Base-by-base conservation (phyloP, 257 asterid genomes). In the Phtheirospermum japonicum region DNA sequence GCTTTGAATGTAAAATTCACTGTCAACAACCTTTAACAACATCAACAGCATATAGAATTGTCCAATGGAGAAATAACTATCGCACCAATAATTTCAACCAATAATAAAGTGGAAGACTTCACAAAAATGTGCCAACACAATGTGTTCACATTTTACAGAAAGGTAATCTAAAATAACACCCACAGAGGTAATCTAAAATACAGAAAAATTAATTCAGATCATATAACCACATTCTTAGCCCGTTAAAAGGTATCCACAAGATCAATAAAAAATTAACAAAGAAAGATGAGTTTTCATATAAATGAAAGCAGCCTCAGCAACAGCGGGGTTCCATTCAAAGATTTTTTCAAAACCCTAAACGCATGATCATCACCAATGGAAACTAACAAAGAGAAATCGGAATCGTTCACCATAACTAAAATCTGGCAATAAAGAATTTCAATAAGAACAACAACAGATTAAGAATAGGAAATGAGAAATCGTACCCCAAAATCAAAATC, bases 401-500 rank as follows among this genome's bases (percentile, higher is more conserved):
- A 40, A 33, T 18, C 54, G 45, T 33, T 19, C 37, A 28, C 4
- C 28, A 13, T 16, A 61, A 61, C 40, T 52, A 43, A 39, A 39
- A 9, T 19, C 54, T 1, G 26, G 45, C 50, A 40, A 7, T 4
- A 32, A 36, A 0, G 7, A 54, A 52, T 2, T n/a, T 14, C 23
- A 7, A 20, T 32, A 14, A 17, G 30, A 33, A 42, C 12, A 36
- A 19, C 37, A 55, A 19, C 58, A 70, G 55, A 61, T 61, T 32
- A 43, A 2, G 16, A 32, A n/a, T 12, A 4, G 49, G 42, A 64
- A 63, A 40, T 11, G 20, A 5, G 52, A 59, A n/a, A 59, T 0
- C 50, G 2, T 14, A 65, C 72, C 73, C 31, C 42, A 7, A 65
- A 45, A 11, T 36, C 20, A 23, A 28, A 64, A 61, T 18, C 52